Conservation (phyloP, 2,329 filamentous ascomycete genomes). For the Delphinella strobiligena region DNA sequence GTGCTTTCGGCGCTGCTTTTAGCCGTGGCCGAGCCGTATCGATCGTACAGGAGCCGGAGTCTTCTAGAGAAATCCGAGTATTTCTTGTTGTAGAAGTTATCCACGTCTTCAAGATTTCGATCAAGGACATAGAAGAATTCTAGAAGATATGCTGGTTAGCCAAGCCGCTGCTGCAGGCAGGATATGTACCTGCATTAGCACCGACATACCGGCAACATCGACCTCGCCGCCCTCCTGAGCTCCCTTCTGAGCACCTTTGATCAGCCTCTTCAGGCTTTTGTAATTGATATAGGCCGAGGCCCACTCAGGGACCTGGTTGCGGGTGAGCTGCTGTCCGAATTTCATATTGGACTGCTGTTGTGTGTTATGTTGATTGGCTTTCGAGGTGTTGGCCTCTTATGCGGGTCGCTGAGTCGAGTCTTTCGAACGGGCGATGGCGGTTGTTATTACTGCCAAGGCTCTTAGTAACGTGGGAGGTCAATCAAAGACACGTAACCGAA, state of each 20-base stretch:
- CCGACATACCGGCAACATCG: conserved; percentile 74
- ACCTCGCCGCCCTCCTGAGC: conserved; percentile 58
- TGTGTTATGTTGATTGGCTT: neutral
- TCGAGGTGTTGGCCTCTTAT: neutral
- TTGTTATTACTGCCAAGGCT: too few relatives aligned
- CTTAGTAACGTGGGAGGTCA: too few relatives aligned
- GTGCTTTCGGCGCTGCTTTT: conserved; percentile 52
- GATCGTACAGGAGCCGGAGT: conserved; percentile 73
- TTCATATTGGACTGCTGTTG: conserved; percentile 25
- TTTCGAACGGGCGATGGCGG: too few relatives aligned
- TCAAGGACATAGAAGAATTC: conserved; percentile 96
- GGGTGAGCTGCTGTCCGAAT: conserved; percentile 49
- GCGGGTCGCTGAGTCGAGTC: too few relatives aligned
- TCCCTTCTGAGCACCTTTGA: conserved; percentile 62
- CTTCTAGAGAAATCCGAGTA: conserved; percentile 73
- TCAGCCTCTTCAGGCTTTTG: conserved; percentile 86
- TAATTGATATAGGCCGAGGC: conserved; percentile 76
- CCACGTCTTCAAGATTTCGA: conserved; percentile 92
- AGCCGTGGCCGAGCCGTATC: conserved; percentile 58
- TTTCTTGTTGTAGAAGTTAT: conserved; percentile 94
- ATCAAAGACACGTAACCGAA: conserved; percentile 9
- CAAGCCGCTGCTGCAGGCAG: conserved; percentile 13
- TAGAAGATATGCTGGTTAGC: conserved; percentile 27
- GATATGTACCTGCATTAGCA: conserved; percentile 11
- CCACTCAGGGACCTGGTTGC: conserved; percentile 83